Evolutionary conservation across 1,284 basidiomycete species (phyloP), one percentile per base, ranked within the genome.

Genomic region (Cronartium ribicola): DNA sequence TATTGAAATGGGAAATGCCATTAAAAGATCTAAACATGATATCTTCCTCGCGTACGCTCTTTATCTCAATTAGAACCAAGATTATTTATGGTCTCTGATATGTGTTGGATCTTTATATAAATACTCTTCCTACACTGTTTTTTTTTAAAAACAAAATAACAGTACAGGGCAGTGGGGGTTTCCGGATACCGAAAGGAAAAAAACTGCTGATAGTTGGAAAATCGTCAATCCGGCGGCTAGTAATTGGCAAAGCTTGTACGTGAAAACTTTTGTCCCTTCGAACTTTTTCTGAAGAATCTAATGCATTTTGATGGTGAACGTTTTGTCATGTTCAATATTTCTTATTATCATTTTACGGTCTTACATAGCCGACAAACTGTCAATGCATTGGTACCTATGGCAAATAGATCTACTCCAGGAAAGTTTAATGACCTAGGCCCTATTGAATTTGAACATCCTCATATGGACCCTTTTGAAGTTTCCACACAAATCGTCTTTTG

Each of bases 81-180:
- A 29, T 29, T 29, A 29, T 29, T 29, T 29, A 48, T 48, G n/a
- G n/a, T n/a, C n/a, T 29, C 29, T 29, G 2, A 29, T 1, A 29
- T 29, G 29, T 29, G 29, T 29, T 29, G 29, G 29, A 29, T 29
- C 29, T 29, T 2, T 29, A 55, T 4, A 55, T 29, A 55, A 55
- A 20, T 6, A 20, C 5, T 20, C 17, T 8, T 55, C 3, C 2
- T 20, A 55, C n/a, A 6, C 13, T 55, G 4, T 3, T 62, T 36
- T 39, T 62, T 17, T 62, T 37, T 37, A 3, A 41, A 59, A 72
- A 39, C 44, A 57, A 40, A 11, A 2, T 11, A 29, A 29, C n/a
- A 72, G 70, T 37, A 72, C 70, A 37, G 70, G 70, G 3, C 43
- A 66, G 29, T 72, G 70, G 70, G 70, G 70, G 14, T 37, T 46